Percentiles rank a stretch among this genome's conserved stretches.
Evolutionary conservation across 371 early-diverging fungal species (phyloP).

Genomic region (Mucor ambiguus): DNA sequence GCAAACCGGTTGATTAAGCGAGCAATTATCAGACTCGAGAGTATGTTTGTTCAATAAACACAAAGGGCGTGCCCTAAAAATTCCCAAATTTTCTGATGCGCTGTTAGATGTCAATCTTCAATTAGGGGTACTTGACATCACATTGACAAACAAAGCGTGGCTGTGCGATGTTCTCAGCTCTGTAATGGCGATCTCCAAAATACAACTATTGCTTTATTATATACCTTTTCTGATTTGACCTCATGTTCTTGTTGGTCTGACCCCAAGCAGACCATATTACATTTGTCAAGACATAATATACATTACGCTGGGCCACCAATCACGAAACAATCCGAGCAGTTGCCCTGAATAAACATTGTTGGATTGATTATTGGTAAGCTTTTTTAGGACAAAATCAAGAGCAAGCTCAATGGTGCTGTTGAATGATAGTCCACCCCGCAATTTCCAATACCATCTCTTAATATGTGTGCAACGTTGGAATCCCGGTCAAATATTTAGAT

Average conservation of each 20-base stretch:
- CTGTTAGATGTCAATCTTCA: background rate
- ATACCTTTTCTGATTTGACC: background rate
- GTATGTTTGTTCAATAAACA: background rate
- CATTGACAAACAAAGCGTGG: background rate
- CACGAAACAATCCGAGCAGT: background rate
- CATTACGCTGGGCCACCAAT: background rate
- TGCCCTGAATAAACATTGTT: background rate
- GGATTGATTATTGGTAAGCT: background rate
- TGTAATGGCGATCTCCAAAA: background rate
- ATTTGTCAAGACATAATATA: background rate
- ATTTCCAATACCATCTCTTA: background rate
- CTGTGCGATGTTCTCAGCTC: background rate
- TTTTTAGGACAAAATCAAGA: background rate
- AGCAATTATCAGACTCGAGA: no score
- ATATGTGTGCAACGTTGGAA: background rate
- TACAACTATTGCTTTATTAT: background rate
- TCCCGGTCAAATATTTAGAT: slow-evolving; percentile 1
- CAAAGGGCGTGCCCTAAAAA: background rate
- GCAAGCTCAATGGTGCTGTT: background rate
- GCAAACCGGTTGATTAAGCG: no score
- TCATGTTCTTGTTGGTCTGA: background rate
- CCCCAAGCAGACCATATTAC: background rate
- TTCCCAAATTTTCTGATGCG: background rate
- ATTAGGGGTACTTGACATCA: background rate
- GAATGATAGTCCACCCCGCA: background rate